phyloP scores from a whole-genome alignment of 371 early-diverging fungal genomes.

The Actinomortierella ambigua region DNA sequence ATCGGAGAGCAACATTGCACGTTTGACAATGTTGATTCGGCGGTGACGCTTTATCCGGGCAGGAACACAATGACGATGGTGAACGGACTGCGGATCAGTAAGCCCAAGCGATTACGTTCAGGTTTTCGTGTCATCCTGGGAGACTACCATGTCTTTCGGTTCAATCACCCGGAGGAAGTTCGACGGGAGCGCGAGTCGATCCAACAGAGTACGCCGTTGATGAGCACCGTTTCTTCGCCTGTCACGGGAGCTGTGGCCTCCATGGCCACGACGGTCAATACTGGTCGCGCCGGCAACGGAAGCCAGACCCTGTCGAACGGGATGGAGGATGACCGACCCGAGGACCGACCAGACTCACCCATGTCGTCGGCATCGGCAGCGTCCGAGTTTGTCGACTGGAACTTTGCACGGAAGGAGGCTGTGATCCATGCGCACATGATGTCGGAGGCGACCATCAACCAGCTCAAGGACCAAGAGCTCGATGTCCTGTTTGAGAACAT shows the following conservation, averaged over 20 bases:
- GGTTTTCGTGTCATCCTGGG: slow-evolving; percentile 89
- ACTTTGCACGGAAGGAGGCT: slow-evolving; percentile 76
- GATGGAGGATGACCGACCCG: slow-evolving; percentile 39
- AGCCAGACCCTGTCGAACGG: slow-evolving; percentile 18
- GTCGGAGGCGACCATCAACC: slow-evolving; percentile 50
- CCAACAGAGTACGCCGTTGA: slow-evolving; percentile 11
- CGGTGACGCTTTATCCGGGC: slow-evolving; percentile 68
- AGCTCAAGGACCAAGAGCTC: slow-evolving; percentile 63
- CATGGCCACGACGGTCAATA: no score
- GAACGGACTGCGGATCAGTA: slow-evolving; percentile 72
- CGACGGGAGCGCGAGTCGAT: slow-evolving; percentile 67
- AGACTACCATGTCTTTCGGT: slow-evolving; percentile 80
- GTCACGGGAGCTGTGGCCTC: no score
- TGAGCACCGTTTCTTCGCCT: slow-evolving; percentile 15
- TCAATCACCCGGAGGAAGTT: slow-evolving; percentile 87
- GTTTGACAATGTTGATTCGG: slow-evolving; percentile 71
- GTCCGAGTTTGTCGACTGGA: slow-evolving; percentile 78
- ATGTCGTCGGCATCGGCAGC: slow-evolving; percentile 55
- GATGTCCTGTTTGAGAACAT: slow-evolving; percentile 64
- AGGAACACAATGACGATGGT: slow-evolving; percentile 71
- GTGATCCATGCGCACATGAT: slow-evolving; percentile 53
- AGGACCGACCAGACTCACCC: slow-evolving; percentile 63
- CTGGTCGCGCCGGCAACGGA: slow-evolving; percentile 4
- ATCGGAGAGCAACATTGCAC: slow-evolving; percentile 77
- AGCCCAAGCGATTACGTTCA: slow-evolving; percentile 65